Conservation (phyloP, 2,329 filamentous ascomycete genomes). For the Cercospora sp. region DNA sequence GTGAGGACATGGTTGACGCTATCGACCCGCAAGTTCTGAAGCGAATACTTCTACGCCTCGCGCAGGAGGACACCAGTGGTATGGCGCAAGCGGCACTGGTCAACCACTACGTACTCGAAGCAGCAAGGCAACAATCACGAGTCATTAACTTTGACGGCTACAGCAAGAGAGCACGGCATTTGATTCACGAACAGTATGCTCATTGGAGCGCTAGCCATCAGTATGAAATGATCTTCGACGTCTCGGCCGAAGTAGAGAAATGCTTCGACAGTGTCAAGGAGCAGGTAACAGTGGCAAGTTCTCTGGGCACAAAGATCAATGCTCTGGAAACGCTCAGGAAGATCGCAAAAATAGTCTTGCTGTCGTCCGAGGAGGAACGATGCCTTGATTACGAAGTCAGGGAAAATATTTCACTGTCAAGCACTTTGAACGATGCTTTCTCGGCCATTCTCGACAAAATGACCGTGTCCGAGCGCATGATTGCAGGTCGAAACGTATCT, state of each 20-base stretch:
- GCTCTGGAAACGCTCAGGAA: constrained; percentile 15
- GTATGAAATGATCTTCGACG: too few relatives aligned
- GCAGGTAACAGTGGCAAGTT: background rate
- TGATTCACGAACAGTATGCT: background rate
- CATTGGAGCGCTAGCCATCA: too few relatives aligned
- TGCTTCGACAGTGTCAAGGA: constrained; percentile 1
- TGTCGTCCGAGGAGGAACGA: too few relatives aligned
- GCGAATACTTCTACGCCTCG: background rate
- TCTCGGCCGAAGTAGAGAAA: too few relatives aligned
- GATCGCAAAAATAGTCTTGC: constrained; percentile 14
- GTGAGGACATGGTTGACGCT: background rate
- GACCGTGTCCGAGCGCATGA: background rate
- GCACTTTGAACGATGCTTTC: constrained; percentile 1
- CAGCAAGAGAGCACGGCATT: constrained; percentile 3
- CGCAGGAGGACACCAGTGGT: background rate
- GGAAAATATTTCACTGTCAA: constrained; percentile 10
- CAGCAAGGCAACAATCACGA: background rate
- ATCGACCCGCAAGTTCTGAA: background rate
- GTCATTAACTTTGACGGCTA: constrained; percentile 6
- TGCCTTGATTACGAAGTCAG: too few relatives aligned
- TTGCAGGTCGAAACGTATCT: constrained; percentile 11
- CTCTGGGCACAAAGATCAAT: constrained; percentile 12
- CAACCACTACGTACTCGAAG: background rate
- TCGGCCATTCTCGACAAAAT: background rate
- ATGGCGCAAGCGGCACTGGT: background rate